Percentiles rank a stretch among this genome's conserved stretches.
Evolutionary conservation across 2,329 filamentous ascomycete genomes (phyloP).

Genomic region (Fusarium longipes): DNA sequence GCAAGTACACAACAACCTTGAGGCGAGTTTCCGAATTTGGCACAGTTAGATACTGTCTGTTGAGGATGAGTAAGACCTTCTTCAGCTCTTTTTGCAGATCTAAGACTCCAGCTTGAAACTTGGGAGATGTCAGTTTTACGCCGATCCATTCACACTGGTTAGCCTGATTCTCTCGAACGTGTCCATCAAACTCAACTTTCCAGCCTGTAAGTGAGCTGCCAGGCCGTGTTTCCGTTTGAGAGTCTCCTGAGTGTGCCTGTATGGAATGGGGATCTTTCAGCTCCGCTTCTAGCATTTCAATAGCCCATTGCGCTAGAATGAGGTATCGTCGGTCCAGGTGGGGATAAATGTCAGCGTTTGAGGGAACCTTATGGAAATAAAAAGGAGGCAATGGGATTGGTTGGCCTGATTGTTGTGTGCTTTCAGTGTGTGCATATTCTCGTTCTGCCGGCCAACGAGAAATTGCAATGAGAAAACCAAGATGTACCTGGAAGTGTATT

Average conservation of each 20-base stretch:
- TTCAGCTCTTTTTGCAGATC: neutral
- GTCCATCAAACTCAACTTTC: constrained; percentile 12
- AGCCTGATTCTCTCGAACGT: constrained; percentile 19
- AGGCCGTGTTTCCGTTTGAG: neutral
- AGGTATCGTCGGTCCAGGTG: neutral
- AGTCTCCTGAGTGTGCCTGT: neutral
- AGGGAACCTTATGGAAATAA: neutral
- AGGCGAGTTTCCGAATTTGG: constrained; percentile 26
- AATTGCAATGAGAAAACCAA: constrained; percentile 21
- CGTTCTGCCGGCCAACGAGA: neutral
- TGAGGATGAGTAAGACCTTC: constrained; percentile 11
- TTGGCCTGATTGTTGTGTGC: neutral
- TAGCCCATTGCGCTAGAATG: constrained; percentile 9
- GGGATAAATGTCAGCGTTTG: neutral
- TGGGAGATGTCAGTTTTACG: constrained; percentile 29
- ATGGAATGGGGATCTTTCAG: no score
- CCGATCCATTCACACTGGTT: constrained; percentile 27
- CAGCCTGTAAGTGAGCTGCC: constrained; percentile 1
- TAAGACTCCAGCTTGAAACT: neutral
- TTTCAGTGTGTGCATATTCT: neutral
- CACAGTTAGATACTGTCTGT: constrained; percentile 12
- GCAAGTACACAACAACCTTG: neutral
- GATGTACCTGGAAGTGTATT: neutral
- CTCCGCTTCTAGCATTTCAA: constrained; percentile 6
- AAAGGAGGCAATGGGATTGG: neutral